A percentile compares a stretch with the other conserved stretches of the same genome.
phyloP scores from a whole-genome alignment of 192 early-diverging fungal genomes.

The Gigaspora rosea region DNA sequence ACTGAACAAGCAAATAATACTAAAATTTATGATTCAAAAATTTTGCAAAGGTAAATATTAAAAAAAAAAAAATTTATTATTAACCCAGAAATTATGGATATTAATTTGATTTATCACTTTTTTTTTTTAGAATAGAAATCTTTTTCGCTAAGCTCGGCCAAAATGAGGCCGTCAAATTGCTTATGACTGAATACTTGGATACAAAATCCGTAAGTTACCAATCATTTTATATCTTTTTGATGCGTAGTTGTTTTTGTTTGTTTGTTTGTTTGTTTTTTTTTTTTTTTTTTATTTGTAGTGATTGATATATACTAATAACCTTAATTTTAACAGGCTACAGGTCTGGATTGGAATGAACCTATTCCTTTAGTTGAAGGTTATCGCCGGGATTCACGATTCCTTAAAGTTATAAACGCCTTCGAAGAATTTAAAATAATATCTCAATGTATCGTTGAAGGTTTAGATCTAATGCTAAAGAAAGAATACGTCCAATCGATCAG shows the following conservation, averaged over 20 bases:
- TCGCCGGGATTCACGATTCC: not conserved
- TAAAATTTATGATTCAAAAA: not conserved
- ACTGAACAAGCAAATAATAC: not conserved
- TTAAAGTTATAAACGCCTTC: not conserved
- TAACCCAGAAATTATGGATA: not conserved
- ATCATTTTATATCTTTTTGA: not conserved
- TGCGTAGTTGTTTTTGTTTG: not conserved
- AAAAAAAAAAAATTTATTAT: not conserved
- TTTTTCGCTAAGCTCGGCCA: not conserved
- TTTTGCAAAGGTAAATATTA: not conserved
- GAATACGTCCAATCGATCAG: not conserved
- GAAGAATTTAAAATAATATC: not conserved
- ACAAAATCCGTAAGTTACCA: not conserved
- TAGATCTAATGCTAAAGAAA: not conserved
- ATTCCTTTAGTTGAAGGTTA: not conserved
- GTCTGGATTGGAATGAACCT: not conserved
- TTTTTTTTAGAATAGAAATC: constrained; percentile 2
- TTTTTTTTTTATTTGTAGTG: not conserved
- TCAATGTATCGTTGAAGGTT: not conserved
- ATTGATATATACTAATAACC: not conserved
- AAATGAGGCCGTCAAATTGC: not conserved
- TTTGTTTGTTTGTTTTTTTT: not conserved
- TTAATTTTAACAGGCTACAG: not conserved
- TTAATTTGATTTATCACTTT: not conserved
- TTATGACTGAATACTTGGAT: not conserved